A percentile compares a stretch with the other conserved stretches of the same genome.
Conservation (phyloP, 495 filamentous ascomycete species). For the Aspergillus sparsus region DNA sequence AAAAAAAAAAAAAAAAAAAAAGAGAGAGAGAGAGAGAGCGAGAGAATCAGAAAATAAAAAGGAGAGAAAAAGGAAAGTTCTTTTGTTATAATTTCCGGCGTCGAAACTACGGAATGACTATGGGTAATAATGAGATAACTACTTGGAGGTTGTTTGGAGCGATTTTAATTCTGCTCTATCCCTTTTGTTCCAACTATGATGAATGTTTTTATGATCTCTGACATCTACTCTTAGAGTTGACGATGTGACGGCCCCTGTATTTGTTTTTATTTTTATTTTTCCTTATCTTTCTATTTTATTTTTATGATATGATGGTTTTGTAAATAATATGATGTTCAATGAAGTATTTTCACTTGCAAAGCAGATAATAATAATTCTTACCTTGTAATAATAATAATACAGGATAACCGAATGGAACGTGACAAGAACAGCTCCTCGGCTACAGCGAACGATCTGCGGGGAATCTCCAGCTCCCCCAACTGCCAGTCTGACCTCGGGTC, state of each 20-base stretch:
- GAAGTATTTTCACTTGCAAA: background rate
- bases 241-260: constrained; percentile 25
- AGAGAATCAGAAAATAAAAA: background rate
- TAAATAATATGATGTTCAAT: background rate
- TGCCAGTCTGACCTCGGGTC: background rate
- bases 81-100: constrained; percentile 16
- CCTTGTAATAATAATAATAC: too few relatives aligned
- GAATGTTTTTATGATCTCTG: constrained; percentile 21
- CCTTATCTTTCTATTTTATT: constrained; percentile 13
- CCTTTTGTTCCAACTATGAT: constrained; percentile 11
- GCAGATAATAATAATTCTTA: too few relatives aligned
- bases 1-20: background rate
- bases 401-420: background rate
- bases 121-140: constrained; percentile 13
- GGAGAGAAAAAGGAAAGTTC: background rate
- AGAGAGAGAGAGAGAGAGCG: background rate
- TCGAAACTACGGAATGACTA: constrained; percentile 13
- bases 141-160: background rate
- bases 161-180: constrained; percentile 14
- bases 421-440: constrained; percentile 1
- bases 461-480: background rate
- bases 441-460: background rate
- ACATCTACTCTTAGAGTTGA: constrained; percentile 27
- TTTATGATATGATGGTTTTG: too few relatives aligned
- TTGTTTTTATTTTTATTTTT: constrained; percentile 9